These are phyloP conservation scores for Pseudodiploospora longispora DNA, from an alignment of 2,329 filamentous ascomycete genomes.

Conservation along the genomic window DNA sequence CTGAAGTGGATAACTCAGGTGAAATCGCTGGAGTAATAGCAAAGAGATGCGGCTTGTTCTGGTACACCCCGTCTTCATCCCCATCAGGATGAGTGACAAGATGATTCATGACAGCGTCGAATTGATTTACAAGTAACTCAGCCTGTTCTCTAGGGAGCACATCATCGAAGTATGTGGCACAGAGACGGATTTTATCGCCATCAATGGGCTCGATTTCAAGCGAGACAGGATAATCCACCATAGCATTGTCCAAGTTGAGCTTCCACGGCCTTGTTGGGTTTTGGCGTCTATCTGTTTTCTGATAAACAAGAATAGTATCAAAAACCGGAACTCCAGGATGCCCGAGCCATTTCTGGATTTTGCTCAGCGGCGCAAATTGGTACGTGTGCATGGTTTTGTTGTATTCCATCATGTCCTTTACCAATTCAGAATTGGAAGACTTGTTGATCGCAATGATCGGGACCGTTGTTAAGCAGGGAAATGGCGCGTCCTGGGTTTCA, in stretches of 20 bases:
- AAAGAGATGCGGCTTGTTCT: constrained; percentile 35
- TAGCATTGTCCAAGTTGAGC: constrained; percentile 56
- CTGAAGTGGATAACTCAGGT: constrained; percentile 46
- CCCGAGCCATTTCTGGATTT: constrained; percentile 66
- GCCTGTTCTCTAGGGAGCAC: constrained; percentile 64
- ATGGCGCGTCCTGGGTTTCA: constrained; percentile 49
- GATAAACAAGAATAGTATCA: constrained; percentile 79
- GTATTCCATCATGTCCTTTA: constrained; percentile 56
- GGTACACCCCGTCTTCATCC: constrained; percentile 29
- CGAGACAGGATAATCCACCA: constrained; percentile 71
- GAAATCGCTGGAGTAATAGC: constrained; percentile 59
- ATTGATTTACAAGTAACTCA: constrained; percentile 57
- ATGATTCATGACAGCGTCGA: constrained; percentile 57
- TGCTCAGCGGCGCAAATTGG: constrained; percentile 62
- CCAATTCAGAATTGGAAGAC: constrained; percentile 45
- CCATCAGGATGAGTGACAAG: constrained; percentile 43
- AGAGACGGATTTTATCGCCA: constrained; percentile 45
- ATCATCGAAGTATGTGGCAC: constrained; percentile 57
- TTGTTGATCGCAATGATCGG: constrained; percentile 57
- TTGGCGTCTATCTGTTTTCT: constrained; percentile 42
- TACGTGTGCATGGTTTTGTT: constrained; percentile 59
- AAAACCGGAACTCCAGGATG: constrained; percentile 61
- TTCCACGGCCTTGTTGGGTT: constrained; percentile 42
- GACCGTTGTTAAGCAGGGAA: constrained; percentile 77
- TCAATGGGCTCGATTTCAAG: constrained; percentile 61